Evolutionary conservation across 2,329 filamentous ascomycete genomes (phyloP).

Genomic region (Monosporascus sp.): DNA sequence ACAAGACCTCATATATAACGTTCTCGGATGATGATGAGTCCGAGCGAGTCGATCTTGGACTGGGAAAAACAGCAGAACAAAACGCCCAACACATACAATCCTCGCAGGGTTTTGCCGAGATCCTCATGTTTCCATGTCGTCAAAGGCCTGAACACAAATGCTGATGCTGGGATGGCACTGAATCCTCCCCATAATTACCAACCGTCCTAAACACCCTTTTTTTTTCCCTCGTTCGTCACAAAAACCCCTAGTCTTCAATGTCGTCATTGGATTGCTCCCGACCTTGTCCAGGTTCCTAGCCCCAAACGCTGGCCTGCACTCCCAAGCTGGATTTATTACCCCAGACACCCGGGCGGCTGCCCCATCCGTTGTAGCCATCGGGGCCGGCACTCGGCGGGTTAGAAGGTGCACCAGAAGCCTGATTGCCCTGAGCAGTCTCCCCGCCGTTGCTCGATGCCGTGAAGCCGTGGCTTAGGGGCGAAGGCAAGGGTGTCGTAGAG

Average conservation of each 20-base stretch:
- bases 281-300: slow-evolving; percentile 42
- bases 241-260: background rate
- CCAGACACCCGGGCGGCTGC: slow-evolving; percentile 77
- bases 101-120: slow-evolving; percentile 13
- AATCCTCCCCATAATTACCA: slow-evolving; percentile 20
- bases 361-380: slow-evolving; percentile 61
- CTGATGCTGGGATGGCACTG: slow-evolving; percentile 29
- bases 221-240: slow-evolving; percentile 16
- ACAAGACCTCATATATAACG: background rate
- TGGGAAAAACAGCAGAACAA: slow-evolving; percentile 1
- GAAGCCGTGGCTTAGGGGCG: slow-evolving; percentile 74
- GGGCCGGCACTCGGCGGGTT: slow-evolving; percentile 47
- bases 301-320: slow-evolving; percentile 91
- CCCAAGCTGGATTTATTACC: slow-evolving; percentile 75
- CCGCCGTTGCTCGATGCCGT: slow-evolving; percentile 45
- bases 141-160: slow-evolving; percentile 30
- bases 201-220: slow-evolving; percentile 28
- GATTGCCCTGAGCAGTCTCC: slow-evolving; percentile 33
- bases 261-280: slow-evolving; percentile 3
- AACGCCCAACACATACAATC: slow-evolving; percentile 17
- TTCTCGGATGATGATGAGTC: background rate
- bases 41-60: background rate
- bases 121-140: slow-evolving; percentile 22
- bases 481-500: slow-evolving; percentile 85
- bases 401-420: slow-evolving; percentile 45